Conservation (phyloP, 2,329 filamentous ascomycete species). For the Paracoccidioides lutzii region DNA sequence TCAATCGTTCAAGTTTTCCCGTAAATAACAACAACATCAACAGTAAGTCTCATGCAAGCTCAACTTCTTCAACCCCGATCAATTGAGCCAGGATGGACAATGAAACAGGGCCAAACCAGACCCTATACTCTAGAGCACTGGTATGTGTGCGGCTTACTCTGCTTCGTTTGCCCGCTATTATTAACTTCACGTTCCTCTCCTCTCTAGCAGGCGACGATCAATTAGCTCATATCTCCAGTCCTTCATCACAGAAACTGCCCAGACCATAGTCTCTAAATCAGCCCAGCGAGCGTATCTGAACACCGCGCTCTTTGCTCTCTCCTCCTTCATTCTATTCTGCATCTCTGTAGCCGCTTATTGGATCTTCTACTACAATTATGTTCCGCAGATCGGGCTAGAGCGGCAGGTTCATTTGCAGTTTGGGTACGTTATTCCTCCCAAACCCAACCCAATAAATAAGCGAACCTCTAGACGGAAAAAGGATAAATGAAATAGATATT, state of each 20-base stretch:
- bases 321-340: slow-evolving; percentile 43
- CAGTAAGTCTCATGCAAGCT: not conserved
- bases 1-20: not conserved
- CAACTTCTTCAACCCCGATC: not conserved
- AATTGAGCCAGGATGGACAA: not conserved
- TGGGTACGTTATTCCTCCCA: slow-evolving; percentile 31
- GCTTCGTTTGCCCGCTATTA: not conserved
- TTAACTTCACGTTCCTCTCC: not conserved
- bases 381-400: slow-evolving; percentile 51
- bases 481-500: no score
- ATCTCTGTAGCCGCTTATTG: slow-evolving; percentile 49
- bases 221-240: slow-evolving; percentile 30
- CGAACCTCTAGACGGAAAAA: no score
- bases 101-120: slow-evolving; percentile 1
- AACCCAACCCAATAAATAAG: not conserved
- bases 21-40: not conserved
- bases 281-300: slow-evolving; percentile 54
- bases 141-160: not conserved
- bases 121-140: slow-evolving; percentile 5
- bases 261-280: slow-evolving; percentile 44
- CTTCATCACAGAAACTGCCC: slow-evolving; percentile 41
- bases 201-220: slow-evolving; percentile 27
- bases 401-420: slow-evolving; percentile 55
- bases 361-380: slow-evolving; percentile 56
- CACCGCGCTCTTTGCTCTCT: slow-evolving; percentile 40